These are phyloP conservation scores for Raffaelea albimanens DNA, from an alignment of 2,329 filamentous ascomycete species.

Conservation along the genomic window DNA sequence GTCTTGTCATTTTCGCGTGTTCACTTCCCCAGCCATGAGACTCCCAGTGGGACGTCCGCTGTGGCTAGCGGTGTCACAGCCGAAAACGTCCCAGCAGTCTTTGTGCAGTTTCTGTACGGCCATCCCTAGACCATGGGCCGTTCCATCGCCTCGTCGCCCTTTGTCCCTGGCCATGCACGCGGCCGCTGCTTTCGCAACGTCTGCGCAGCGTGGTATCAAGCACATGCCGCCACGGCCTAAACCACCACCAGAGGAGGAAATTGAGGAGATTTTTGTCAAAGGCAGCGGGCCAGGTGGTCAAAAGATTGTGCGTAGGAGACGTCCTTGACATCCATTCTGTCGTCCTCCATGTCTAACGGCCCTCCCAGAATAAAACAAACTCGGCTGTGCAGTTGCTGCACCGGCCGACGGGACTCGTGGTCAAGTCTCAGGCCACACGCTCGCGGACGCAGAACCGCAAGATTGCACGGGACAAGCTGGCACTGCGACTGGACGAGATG, in stretches of 20 bases:
- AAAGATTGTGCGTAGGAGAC: constrained; percentile 63
- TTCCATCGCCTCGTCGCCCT: too few species aligned
- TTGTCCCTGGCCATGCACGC: too few species aligned
- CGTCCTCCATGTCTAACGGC: background rate
- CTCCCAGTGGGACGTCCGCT: too few species aligned
- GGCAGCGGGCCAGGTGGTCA: constrained; percentile 90
- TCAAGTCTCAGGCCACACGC: constrained; percentile 89
- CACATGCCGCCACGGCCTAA: constrained; percentile 66
- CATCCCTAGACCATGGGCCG: too few species aligned
- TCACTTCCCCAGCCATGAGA: too few species aligned
- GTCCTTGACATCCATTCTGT: constrained; percentile 1
- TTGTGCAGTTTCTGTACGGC: too few species aligned
- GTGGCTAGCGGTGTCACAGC: too few species aligned
- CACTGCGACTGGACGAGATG: constrained; percentile 63
- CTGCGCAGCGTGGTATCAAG: too few species aligned
- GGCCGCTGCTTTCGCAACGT: too few species aligned
- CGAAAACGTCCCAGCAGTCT: too few species aligned
- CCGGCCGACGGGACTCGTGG: constrained; percentile 77
- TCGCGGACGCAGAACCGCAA: constrained; percentile 81
- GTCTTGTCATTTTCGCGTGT: too few species aligned
- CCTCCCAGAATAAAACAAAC: constrained; percentile 80
- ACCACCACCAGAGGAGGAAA: constrained; percentile 64
- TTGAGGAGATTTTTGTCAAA: constrained; percentile 80
- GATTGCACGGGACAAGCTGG: constrained; percentile 69
- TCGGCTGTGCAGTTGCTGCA: constrained; percentile 92